Percentiles rank a stretch among this genome's conserved stretches.
phyloP scores from a whole-genome alignment of 768 basidiomycete genomes.

The Dendrothele bispora region DNA sequence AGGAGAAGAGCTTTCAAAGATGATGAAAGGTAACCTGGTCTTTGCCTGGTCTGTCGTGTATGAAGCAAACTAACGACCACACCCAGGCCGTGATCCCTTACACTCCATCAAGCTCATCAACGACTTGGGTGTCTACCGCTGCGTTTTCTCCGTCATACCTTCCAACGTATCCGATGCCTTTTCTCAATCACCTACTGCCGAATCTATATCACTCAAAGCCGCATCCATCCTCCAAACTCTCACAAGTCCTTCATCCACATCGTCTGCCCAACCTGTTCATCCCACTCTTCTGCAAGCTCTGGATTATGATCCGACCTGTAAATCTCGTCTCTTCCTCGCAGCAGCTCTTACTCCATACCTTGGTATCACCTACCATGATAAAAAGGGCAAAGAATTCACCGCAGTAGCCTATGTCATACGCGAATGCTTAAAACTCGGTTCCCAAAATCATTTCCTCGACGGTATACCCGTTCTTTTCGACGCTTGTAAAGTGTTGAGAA shows the following conservation, averaged over 20 bases:
- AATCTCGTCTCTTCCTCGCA: constrained; percentile 75
- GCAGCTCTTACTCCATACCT: constrained; percentile 73
- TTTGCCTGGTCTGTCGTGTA: not conserved
- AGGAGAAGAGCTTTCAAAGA: constrained; percentile 91
- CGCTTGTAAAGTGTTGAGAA: constrained; percentile 45
- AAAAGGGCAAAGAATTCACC: constrained; percentile 60
- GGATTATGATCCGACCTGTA: constrained; percentile 36
- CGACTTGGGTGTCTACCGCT: constrained; percentile 65
- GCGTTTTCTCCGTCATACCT: constrained; percentile 63
- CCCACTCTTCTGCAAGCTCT: constrained; percentile 43
- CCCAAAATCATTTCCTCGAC: constrained; percentile 74
- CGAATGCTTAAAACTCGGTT: constrained; percentile 83
- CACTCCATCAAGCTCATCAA: constrained; percentile 75
- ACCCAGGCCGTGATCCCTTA: constrained; percentile 70
- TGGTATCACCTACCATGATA: constrained; percentile 55
- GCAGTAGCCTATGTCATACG: constrained; percentile 72
- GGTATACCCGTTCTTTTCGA: constrained; percentile 69
- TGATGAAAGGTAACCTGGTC: constrained; percentile 72
- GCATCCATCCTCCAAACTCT: constrained; percentile 59
- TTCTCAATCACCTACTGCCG: constrained; percentile 40
- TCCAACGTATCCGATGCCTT: constrained; percentile 39
- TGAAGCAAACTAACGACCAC: constrained; percentile 3
- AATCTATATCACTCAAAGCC: constrained; percentile 50
- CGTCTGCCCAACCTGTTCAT: constrained; percentile 44
- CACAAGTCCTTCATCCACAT: constrained; percentile 26